phyloP scores from a whole-genome alignment of 169 alveolate species.

The Perkinsus olseni region DNA sequence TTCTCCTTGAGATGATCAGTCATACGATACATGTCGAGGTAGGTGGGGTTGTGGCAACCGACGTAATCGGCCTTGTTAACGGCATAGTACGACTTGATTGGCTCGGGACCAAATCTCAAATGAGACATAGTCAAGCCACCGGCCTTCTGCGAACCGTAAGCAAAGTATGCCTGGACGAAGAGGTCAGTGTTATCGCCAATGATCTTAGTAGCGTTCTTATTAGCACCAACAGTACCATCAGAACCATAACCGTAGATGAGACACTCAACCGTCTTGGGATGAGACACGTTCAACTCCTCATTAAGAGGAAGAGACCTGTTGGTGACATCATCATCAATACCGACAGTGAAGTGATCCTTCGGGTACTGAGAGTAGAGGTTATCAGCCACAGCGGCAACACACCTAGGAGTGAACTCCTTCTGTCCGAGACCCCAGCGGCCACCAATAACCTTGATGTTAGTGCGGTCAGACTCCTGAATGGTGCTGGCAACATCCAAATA shows the following conservation, averaged over 20 bases:
- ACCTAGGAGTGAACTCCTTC: conserved; percentile 49
- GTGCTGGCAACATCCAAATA: conserved; percentile 38
- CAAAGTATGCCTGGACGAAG: conserved; percentile 47
- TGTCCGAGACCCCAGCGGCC: conserved; percentile 48
- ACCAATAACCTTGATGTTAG: conserved; percentile 14
- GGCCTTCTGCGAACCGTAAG: conserved; percentile 46
- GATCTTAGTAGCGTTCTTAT: conserved; percentile 50
- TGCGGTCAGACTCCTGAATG: background rate
- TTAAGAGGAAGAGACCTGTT: conserved; percentile 29
- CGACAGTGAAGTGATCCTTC: conserved; percentile 45
- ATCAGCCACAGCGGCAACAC: conserved; percentile 43
- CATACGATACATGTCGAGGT: conserved; percentile 13
- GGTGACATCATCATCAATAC: conserved; percentile 48
- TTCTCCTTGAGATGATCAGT: conserved; percentile 26
- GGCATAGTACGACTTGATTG: conserved; percentile 38
- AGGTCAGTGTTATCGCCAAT: conserved; percentile 44
- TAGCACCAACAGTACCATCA: conserved; percentile 53
- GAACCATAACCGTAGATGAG: conserved; percentile 46
- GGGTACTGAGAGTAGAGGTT: conserved; percentile 35
- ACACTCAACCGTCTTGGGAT: conserved; percentile 38
- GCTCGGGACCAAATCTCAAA: conserved; percentile 48
- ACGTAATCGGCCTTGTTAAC: conserved; percentile 34
- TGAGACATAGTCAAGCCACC: conserved; percentile 50
- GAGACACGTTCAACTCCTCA: conserved; percentile 23
- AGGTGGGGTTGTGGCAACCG: conserved; percentile 46